Conservation (phyloP, 2,329 filamentous ascomycete genomes). For the Cordyceps sp. region DNA sequence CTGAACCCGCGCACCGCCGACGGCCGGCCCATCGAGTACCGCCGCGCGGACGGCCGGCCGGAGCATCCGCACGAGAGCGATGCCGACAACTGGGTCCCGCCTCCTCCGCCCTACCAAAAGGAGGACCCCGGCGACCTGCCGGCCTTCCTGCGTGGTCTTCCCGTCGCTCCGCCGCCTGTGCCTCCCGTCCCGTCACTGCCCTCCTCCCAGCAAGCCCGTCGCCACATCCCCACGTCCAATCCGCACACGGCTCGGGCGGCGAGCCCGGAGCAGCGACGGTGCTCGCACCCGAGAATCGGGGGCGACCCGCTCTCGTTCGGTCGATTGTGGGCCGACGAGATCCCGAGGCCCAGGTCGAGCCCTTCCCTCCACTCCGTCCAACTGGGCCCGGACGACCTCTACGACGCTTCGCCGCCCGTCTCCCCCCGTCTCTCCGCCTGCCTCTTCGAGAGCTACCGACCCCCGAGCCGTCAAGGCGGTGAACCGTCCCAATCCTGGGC, state of each 20-base stretch:
- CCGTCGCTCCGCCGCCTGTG: conserved; percentile 19
- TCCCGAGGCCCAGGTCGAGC: conserved; percentile 14
- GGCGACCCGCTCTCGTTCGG: conserved; percentile 18
- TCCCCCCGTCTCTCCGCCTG: conserved; percentile 15
- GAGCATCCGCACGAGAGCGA: conserved; percentile 76
- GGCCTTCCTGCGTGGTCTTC: conserved; percentile 34
- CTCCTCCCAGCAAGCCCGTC: background rate
- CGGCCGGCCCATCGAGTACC: conserved; percentile 40
- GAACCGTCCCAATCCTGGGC: conserved; percentile 6
- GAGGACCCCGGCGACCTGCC: conserved; percentile 42
- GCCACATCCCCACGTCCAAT: too few species aligned
- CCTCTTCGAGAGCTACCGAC: conserved; percentile 1
- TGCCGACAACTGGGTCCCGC: conserved; percentile 77
- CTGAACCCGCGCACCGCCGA: conserved; percentile 42
- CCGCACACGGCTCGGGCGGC: conserved; percentile 1
- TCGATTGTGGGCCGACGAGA: conserved; percentile 9
- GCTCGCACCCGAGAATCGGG: conserved; percentile 15
- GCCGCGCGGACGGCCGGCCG: conserved; percentile 50
- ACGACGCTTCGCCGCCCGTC: conserved; percentile 28
- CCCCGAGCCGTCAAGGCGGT: too few species aligned
- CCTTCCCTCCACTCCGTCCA: conserved; percentile 8
- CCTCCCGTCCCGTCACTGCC: conserved; percentile 10
- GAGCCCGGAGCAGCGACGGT: conserved; percentile 4
- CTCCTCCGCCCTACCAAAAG: conserved; percentile 63
- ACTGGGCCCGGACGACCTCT: conserved; percentile 21